Evolutionary conservation across 1,139 yeast species (phyloP).

Genomic region (Diutina mesorugosa): DNA sequence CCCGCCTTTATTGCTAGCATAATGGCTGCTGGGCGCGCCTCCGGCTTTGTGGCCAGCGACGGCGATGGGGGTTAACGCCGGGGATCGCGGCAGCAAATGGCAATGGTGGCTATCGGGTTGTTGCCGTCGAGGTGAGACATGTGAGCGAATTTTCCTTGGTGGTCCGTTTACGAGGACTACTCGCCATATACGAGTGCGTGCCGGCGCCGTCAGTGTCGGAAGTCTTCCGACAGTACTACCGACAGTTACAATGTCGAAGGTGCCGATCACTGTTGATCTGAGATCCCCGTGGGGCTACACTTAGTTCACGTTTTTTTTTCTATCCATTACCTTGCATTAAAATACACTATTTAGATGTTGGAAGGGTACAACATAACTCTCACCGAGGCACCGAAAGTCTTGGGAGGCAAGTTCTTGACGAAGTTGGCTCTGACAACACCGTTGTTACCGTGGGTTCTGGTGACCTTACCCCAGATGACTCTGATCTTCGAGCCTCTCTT

Average conservation of each 20-base stretch:
- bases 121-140: too few relatives aligned
- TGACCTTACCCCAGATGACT: constrained; percentile 98
- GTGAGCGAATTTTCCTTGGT: too few relatives aligned
- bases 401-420: constrained; percentile 98
- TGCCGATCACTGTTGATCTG: too few relatives aligned
- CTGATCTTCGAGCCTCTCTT: constrained; percentile 97
- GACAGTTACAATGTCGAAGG: too few relatives aligned
- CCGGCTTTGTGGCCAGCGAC: background rate
- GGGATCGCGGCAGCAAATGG: background rate
- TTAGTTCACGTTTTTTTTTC: background rate
- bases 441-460: constrained; percentile 98
- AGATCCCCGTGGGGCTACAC: background rate
- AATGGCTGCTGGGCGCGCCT: background rate
- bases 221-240: too few relatives aligned
- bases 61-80: background rate
- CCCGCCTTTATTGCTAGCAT: background rate
- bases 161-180: too few relatives aligned
- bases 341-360: constrained; percentile 58
- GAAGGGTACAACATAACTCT: constrained; percentile 99
- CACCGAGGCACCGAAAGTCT: constrained; percentile 99
- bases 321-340: constrained; percentile 3
- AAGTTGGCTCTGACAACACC: constrained; percentile 98
- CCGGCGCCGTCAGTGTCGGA: too few relatives aligned
- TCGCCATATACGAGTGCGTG: too few relatives aligned
- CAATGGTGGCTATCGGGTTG: too few relatives aligned